Base-by-base conservation (phyloP, 768 basidiomycete genomes). In the Suillus plorans region DNA sequence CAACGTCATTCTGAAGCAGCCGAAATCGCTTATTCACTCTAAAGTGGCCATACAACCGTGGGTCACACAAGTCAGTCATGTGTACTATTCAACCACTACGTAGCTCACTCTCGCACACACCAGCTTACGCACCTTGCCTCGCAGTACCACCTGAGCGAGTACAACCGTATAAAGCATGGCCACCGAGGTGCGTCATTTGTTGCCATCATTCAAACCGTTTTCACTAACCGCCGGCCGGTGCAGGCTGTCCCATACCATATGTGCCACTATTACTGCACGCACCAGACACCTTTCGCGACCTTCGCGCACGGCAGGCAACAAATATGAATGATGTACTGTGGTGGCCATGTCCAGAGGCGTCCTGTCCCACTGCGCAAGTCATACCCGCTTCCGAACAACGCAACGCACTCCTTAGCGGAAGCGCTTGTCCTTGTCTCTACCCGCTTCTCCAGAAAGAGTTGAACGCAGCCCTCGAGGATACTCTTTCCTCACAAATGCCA, bases 71-170 rank as follows among this genome's bases (percentile, higher is more conserved):
- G 74, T 75, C 18, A 31, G 50, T 52, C 16, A n/a, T 52, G 34
- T 37, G 5, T 16, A 7, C 8, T 9, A 36, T 36, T 9, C 8
- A 2, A n/a, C 22, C 25, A 9, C 1, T 6, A 16, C 39, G 7
- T 42, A 44, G 45, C 66, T 66, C 42, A 65, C 56, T 8, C 41
- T 52, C 42, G 20, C 45, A 7, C 34, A 28, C 49, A 56, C 16
- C 63, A 87, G 81, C 83, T 90, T 57, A 80, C 82, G 1, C 76
- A 71, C 3, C 78, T 93, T 20, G 89, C 90, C 3, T 91, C 89
- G 7, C 90, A 92, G 69, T 89, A 92, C 75, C 91, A 92, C 68
- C 61, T 71, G 63, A 89, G 88, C 77, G 85, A 89, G 53, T 92
- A 93, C 73, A 90, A 84, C 69, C 82, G 84, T 62, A 74, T 86